Base-by-base conservation (phyloP, 1,284 basidiomycete species). In the Volvariella volvacea region DNA sequence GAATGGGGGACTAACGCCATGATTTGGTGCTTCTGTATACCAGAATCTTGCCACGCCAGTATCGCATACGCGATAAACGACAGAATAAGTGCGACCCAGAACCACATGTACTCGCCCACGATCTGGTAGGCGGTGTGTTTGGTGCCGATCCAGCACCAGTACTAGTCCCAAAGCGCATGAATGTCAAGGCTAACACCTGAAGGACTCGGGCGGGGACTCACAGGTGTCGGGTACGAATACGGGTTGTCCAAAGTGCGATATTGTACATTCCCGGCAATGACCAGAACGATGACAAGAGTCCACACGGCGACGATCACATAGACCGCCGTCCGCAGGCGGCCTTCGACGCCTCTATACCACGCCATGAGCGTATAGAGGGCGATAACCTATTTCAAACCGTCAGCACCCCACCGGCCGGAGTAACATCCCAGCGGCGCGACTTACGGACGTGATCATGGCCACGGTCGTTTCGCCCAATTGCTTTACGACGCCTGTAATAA, bases 111-210 rank as follows among this genome's bases (percentile, higher is more conserved):
- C 52, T 71, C 68, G 3, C 65, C 65, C 17, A 49, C 55, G 30
- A 71, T 55, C 3, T 63, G 56, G 41, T 65, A 59, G 2, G 48
- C 47, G 2, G 56, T 41, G 48, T 60, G 68, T 14, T 59, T 22
- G 10, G 55, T 37, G 17, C 62, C 60, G 46, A 73, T 66, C 70
- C 70, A 72, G 49, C 71, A 74, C 70, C 70, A 69, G 44, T 62
- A 65, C 61, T 65, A 41, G 7, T 17, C n/a, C n/a, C n/a, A n/a
- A 17, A 38, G n/a, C 6, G 12, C 25, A 28, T 6, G 9, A 17
- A 43, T 32, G 14, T 22, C 9, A 6, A 34, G 36, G 9, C 43
- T 31, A 15, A 30, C 30, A 3, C 17, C 43, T 15, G 42, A 46
- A 43, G 19, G 17, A 19, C 16, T 16, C 33, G 34, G 39, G 15